Base-by-base conservation (phyloP, 495 filamentous ascomycete genomes). In the Filosporella fistucella region DNA sequence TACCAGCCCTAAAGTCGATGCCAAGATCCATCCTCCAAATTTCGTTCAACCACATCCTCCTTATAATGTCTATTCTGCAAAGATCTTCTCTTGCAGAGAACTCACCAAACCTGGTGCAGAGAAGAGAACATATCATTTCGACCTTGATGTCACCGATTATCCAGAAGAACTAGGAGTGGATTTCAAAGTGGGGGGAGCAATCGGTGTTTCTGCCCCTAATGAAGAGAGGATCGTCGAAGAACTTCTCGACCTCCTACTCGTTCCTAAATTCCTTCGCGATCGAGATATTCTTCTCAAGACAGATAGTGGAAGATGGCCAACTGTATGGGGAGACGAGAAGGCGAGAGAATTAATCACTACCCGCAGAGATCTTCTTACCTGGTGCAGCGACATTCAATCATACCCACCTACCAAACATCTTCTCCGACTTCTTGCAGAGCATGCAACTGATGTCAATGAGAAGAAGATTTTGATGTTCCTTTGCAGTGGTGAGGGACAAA, bases 11-110 rank as follows among this genome's bases (percentile, higher is more conserved):
- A 26, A 62, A 22, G 24, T 75, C 17, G 61, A 66, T 43, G 69
- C 67, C 2, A 65, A 63, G 12, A 73, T 74, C 28, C 82, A 90
- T 61, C 91, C 93, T 13, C 93, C 93, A 2, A 76, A 73, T 32
- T 98, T 89, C 61, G 90, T 97, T 42, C 87, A 93, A 54, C 93
- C 93, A n/a, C 93, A 98, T 60, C 88, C 86, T 29, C 93, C 93
- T 1, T 89, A 95, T 63, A 75, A 89, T 42, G 91, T 98, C 38
- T 93, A 84, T 65, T 84, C 89, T 8, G 90, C 91, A 18, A 86
- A 80, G 49, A 76, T 98, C 33, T 80, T 86, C 62, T 78, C 78
- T 57, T 80, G 89, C 1, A 84, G 93, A 22, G 89, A 96, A 63
- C 67, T 98, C 47, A 98, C 93, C 1, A 83, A 80, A 51, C 69